Conservation (phyloP, 2,329 filamentous ascomycete species). For the Graphilbum ipis-grandicollis region DNA sequence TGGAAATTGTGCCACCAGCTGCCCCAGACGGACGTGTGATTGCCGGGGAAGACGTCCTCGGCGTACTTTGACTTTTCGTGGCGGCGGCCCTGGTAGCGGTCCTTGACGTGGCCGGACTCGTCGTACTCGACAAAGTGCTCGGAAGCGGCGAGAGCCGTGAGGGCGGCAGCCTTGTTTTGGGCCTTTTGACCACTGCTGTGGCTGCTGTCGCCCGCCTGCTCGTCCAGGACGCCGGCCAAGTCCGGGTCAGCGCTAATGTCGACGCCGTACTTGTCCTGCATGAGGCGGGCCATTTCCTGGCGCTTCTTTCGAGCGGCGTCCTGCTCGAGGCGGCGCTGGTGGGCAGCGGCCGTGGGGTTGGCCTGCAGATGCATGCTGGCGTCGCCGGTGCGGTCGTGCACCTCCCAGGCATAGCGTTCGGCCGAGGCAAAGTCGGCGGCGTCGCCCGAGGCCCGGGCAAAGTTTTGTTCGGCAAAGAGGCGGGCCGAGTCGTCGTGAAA, state of each 20-base stretch:
- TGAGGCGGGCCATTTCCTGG: slow-evolving; percentile 46
- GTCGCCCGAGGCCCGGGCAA: slow-evolving; percentile 75
- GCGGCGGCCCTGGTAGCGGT: slow-evolving; percentile 55
- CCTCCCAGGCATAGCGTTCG: slow-evolving; percentile 86
- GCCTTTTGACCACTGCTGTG: neutral
- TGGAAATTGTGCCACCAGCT: slow-evolving; percentile 94
- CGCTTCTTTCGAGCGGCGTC: slow-evolving; percentile 56
- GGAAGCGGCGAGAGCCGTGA: slow-evolving; percentile 38
- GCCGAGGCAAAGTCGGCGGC: slow-evolving; percentile 84
- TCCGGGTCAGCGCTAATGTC: slow-evolving; percentile 8
- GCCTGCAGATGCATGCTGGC: slow-evolving; percentile 82
- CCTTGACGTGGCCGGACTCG: slow-evolving; percentile 75
- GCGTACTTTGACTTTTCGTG: slow-evolving; percentile 84
- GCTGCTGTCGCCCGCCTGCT: neutral
- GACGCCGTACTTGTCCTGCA: slow-evolving; percentile 69
- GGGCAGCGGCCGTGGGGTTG: slow-evolving; percentile 85
- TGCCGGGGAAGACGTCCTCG: slow-evolving; percentile 77
- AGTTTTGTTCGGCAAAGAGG: slow-evolving; percentile 83
- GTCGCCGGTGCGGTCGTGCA: slow-evolving; percentile 65
- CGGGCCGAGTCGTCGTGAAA: slow-evolving; percentile 64
- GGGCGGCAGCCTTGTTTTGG: neutral
- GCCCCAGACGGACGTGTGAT: slow-evolving; percentile 85
- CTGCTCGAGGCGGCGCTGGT: slow-evolving; percentile 61
- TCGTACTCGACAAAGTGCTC: slow-evolving; percentile 92
- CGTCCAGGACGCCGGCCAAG: slow-evolving; percentile 12